A percentile compares a stretch with the other conserved stretches of the same genome.
Evolutionary conservation across 441 rosid genomes (phyloP).

Genomic region (Codiaeum variegatum): DNA sequence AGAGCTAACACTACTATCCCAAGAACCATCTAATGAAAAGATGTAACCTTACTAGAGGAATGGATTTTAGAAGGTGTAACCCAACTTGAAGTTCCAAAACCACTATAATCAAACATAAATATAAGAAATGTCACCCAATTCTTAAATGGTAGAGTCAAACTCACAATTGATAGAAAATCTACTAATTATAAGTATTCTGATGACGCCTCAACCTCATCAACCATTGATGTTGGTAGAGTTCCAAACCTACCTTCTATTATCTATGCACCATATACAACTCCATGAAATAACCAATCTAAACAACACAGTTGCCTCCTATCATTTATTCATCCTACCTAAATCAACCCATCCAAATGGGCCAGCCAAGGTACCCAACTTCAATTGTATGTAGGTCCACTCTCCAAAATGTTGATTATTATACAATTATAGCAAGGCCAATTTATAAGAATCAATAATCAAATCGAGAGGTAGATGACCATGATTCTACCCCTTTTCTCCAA

Average conservation of each 20-base stretch:
- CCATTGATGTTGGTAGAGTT: background rate
- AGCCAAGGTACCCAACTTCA: background rate
- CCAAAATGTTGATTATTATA: background rate
- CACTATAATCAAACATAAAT: too few relatives aligned
- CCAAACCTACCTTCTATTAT: background rate
- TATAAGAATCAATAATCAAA: background rate
- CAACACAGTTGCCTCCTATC: too few relatives aligned
- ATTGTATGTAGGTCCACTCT: background rate
- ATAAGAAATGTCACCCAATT: too few relatives aligned
- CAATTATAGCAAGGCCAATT: too few relatives aligned
- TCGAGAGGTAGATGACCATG: background rate
- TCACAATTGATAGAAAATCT: too few relatives aligned
- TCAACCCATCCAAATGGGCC: background rate
- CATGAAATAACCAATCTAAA: too few relatives aligned
- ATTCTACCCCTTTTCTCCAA: background rate
- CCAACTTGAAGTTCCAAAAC: background rate
- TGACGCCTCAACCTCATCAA: too few relatives aligned
- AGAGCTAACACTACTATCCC: background rate
- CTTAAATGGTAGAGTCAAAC: too few relatives aligned
- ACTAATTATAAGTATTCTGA: too few relatives aligned
- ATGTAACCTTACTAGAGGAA: constrained; percentile 3
- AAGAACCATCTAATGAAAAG: constrained; percentile 10
- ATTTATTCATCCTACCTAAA: background rate
- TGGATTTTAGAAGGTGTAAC: background rate
- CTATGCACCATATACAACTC: too few relatives aligned